These are phyloP conservation scores for Neobulgaria alba DNA, from an alignment of 2,329 filamentous ascomycete genomes.

Conservation along the genomic window DNA sequence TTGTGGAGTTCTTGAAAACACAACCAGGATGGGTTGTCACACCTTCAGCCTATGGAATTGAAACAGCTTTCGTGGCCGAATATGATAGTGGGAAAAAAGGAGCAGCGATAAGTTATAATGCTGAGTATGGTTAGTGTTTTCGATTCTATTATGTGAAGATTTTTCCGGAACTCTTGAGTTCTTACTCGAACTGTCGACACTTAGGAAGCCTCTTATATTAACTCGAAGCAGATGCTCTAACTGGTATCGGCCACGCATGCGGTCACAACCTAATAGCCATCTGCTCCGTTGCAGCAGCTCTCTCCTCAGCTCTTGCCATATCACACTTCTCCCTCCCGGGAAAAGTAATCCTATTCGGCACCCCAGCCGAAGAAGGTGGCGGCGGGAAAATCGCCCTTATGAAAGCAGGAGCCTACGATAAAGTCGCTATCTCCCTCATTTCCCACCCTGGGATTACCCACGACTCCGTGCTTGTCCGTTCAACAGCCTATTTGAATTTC, in stretches of 20 bases:
- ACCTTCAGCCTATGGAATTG: constrained; percentile 41
- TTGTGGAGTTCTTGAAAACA: constrained; percentile 39
- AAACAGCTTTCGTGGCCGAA: constrained; percentile 42
- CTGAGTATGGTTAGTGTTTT: constrained; percentile 36
- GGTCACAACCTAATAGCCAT: constrained; percentile 37
- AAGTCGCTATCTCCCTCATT: constrained; percentile 33
- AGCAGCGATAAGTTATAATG: constrained; percentile 34
- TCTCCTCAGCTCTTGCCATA: constrained; percentile 27
- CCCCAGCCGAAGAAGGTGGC: constrained; percentile 24
- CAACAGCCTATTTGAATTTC: constrained; percentile 41
- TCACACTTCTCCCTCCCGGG: constrained; percentile 18
- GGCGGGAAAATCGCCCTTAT: constrained; percentile 37
- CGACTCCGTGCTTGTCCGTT: constrained; percentile 41
- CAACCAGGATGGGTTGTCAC: constrained; percentile 42
- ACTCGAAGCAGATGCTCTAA: constrained; percentile 33
- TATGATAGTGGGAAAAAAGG: constrained; percentile 36
- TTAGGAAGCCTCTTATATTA: neutral
- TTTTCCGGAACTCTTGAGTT: constrained; percentile 18
- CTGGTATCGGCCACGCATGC: constrained; percentile 34
- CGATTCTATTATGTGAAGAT: constrained; percentile 28
- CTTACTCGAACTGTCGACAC: too few relatives aligned
- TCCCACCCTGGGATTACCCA: constrained; percentile 30
- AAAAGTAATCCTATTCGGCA: constrained; percentile 26
- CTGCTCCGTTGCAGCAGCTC: constrained; percentile 29
- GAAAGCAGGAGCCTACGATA: constrained; percentile 35